phyloP scores from a whole-genome alignment of 2,329 filamentous ascomycete species.

The Neofusicoccum cordaticola region DNA sequence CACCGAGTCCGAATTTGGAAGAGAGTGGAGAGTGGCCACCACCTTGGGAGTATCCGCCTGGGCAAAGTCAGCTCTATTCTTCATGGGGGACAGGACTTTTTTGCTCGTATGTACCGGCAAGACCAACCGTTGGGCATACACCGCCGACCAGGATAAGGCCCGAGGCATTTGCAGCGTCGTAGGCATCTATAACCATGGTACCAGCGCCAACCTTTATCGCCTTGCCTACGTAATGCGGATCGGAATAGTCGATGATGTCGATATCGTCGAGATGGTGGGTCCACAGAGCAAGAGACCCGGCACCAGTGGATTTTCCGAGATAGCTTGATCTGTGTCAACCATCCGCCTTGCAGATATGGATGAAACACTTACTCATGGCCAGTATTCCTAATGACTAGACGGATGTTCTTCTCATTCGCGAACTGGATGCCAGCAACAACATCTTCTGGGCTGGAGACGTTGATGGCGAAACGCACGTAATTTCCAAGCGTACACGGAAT shows the following conservation, averaged over 20 bases:
- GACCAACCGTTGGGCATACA: slow-evolving; percentile 31
- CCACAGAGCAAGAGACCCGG: slow-evolving; percentile 34
- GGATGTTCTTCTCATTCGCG: slow-evolving; percentile 31
- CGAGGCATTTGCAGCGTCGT: slow-evolving; percentile 23
- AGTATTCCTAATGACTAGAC: slow-evolving; percentile 37
- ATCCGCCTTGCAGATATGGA: not conserved
- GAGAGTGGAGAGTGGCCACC: slow-evolving; percentile 26
- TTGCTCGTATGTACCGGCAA: slow-evolving; percentile 21
- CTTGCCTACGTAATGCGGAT: slow-evolving; percentile 27
- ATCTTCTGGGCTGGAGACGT: slow-evolving; percentile 16
- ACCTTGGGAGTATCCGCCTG: slow-evolving; percentile 31
- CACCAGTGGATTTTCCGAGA: slow-evolving; percentile 34
- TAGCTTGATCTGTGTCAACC: not conserved
- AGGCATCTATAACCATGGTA: slow-evolving; percentile 30
- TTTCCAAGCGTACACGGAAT: not conserved
- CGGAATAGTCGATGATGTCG: slow-evolving; percentile 30
- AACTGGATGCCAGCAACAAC: slow-evolving; percentile 26
- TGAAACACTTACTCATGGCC: slow-evolving; percentile 32
- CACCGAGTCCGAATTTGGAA: slow-evolving; percentile 25
- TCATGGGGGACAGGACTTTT: not conserved
- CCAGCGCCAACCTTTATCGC: slow-evolving; percentile 30
- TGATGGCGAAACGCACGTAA: not conserved
- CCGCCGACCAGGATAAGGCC: slow-evolving; percentile 28
- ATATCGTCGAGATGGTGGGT: slow-evolving; percentile 36
- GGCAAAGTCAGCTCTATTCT: not conserved